Base-by-base conservation (phyloP, 2,329 filamentous ascomycete species). In the Cryphonectria japonica region DNA sequence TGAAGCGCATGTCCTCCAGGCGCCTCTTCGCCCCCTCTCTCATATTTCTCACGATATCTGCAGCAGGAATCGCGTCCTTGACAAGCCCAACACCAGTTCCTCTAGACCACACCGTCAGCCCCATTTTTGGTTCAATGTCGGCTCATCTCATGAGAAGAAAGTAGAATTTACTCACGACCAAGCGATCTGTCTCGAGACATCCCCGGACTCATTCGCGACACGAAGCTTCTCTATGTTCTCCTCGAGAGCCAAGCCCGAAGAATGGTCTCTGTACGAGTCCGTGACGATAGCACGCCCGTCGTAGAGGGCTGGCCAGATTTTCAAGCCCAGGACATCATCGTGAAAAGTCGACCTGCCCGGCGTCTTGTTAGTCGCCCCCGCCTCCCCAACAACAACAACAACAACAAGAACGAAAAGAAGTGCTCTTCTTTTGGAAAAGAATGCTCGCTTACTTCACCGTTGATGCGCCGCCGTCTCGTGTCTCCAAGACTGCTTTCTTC, bases 81-180 rank as follows among this genome's bases (percentile, higher is more conserved):
- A 86, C 80, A 37, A 85, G 74, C 2, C 84, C 84, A 26, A 86
- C 80, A 0, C 79, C 84, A 5, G 84, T 82, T 59, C 84, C 84
- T 75, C 78, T 79, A 61, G 32, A 50, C 6, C 26, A 34, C n/a
- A 34, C 26, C 26, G 34, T 60, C 60, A 68, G 67, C 73, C 26
- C 71, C 37, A 22, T 5, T 8, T 16, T 6, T 26, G 26, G 26
- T 22, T 16, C 16, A 14, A 54, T 14, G 5, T 14, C 1, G 19
- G 37, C 3, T n/a, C 26, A 26, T 39, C 14, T 11, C 2, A 26
- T n/a, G 41, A 7, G 9, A 4, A 43, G 14, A 13, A 11, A 41
- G 37, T 2, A 41, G 4, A 2, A 26, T 37, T 14, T 11, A 76
- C 78, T 70, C 65, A 79, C 78, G 74, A 73, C 77, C 78, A 79